Evolutionary conservation across 371 early-diverging fungal genomes (phyloP), one percentile per base, ranked within the genome.

Genomic region (Syncephalastrum racemosum): DNA sequence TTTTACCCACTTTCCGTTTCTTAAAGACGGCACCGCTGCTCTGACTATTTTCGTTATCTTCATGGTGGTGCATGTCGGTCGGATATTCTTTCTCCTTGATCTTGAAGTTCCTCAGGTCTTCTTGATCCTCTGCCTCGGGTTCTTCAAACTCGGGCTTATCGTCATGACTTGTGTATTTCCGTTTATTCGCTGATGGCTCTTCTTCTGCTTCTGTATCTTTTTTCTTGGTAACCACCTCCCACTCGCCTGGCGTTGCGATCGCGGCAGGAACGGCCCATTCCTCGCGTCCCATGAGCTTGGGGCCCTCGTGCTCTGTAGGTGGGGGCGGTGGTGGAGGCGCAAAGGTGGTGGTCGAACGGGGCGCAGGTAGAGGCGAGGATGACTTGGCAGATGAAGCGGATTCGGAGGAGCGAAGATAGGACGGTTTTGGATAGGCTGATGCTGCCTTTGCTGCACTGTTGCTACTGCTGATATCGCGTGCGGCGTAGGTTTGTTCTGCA

Each of bases 51-150:
- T 39, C 66, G 2, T 66, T 50, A 14, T 62, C 61, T 8, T 60
- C 49, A 36, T 64, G 60, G 23, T 55, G 60, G 3, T 45, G 10
- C 41, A 66, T 19, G 50, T 67, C 59, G 10, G 40, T 47, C 25
- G 72, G 71, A 44, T 62, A 77, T 39, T 82, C 78, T 47, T 84
- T 83, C 54, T 83, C 86, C 22, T 68, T 73, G 15, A 85, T 69
- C 58, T 79, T 82, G 54, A 82, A 83, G 39, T 64, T 60, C 13
- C 68, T 59, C 54, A 82, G 53, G 41, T 83, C 80, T 25, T 81
- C 80, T 44, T 80, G 70, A 41, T 79, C 68, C 22, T 59, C 75
- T 4, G 60, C 78, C 2, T 78, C 77, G 16, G 79, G 82, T 16
- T 81, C 75, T 52, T 75, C 74, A 40, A 72, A 57, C 20, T 77